These are phyloP conservation scores for Globisporangium middletonii DNA, from an alignment of 352 stramenopile species.

Conservation along the genomic window DNA sequence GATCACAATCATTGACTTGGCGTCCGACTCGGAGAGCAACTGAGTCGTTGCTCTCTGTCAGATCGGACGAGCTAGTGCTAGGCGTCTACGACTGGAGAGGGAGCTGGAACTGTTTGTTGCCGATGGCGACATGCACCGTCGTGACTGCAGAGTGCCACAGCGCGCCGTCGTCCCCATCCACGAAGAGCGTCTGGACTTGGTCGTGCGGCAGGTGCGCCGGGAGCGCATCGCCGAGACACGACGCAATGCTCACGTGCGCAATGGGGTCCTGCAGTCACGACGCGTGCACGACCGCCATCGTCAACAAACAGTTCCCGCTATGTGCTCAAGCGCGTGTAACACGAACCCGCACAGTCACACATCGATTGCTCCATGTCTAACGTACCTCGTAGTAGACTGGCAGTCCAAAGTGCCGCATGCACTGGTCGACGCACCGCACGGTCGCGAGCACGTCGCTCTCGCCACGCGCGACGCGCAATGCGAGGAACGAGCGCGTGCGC, in stretches of 20 bases:
- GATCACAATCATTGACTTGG: constrained; percentile 36
- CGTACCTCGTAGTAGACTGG: constrained; percentile 62
- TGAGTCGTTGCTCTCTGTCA: neutral
- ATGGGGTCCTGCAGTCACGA: constrained; percentile 51
- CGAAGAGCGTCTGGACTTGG: constrained; percentile 22
- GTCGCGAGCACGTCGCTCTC: constrained; percentile 27
- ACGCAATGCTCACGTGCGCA: constrained; percentile 77
- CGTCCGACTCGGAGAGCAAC: constrained; percentile 38
- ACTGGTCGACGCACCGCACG: constrained; percentile 55
- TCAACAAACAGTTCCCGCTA: constrained; percentile 34
- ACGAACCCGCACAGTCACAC: neutral
- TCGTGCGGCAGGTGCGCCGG: constrained; percentile 26
- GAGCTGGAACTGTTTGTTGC: constrained; percentile 82
- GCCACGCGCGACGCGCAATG: constrained; percentile 39
- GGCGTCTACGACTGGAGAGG: constrained; percentile 30
- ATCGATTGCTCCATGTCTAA: neutral
- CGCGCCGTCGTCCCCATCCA: constrained; percentile 1
- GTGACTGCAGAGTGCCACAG: constrained; percentile 19
- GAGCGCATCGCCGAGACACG: constrained; percentile 45
- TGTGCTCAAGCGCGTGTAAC: constrained; percentile 1
- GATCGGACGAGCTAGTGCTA: neutral
- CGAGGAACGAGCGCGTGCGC: constrained; percentile 66
- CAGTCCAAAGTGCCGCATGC: constrained; percentile 41
- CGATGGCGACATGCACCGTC: constrained; percentile 60
- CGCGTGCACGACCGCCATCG: constrained; percentile 17